Conservation (phyloP, 169 alveolate species). For the Plasmodium falciparum region DNA sequence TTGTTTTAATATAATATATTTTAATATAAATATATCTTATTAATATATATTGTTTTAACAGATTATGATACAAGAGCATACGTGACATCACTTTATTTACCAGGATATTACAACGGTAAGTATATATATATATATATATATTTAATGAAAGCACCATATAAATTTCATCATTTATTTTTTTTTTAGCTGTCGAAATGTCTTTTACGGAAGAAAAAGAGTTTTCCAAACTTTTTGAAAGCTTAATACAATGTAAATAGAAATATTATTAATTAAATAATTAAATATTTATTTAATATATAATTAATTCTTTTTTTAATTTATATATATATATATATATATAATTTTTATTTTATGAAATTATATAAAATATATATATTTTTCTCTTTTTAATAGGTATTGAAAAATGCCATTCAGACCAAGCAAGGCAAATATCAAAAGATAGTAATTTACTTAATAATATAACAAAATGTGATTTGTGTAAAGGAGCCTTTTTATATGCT, state of each 20-base stretch:
- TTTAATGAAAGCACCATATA: too few relatives aligned
- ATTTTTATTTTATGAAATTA: too few relatives aligned
- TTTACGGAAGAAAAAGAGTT: conserved; percentile 8
- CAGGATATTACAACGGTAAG: conserved; percentile 57
- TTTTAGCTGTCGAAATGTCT: conserved; percentile 21
- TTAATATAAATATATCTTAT: neutral
- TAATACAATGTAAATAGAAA: conserved; percentile 19
- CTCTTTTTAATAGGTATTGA: too few relatives aligned
- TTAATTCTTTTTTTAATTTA: too few relatives aligned
- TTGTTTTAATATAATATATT: neutral
- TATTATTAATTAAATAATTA: too few relatives aligned
- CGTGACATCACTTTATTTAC: conserved; percentile 37
- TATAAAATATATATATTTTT: too few relatives aligned
- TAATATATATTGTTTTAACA: conserved; percentile 2
- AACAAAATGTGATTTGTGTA: conserved; percentile 42
- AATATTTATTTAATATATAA: too few relatives aligned
- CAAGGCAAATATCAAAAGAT: too few relatives aligned
- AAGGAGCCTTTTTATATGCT: conserved; percentile 24
- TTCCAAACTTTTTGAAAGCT: conserved; percentile 1
- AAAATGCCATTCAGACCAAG: too few relatives aligned
- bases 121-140: neutral
- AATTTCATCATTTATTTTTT: neutral
- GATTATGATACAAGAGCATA: conserved; percentile 30
- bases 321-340: too few relatives aligned
- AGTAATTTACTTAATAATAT: neutral